A percentile compares a stretch with the other conserved stretches of the same genome.
phyloP scores from a whole-genome alignment of 1,284 basidiomycete genomes.

The Wolfiporia cocos region DNA sequence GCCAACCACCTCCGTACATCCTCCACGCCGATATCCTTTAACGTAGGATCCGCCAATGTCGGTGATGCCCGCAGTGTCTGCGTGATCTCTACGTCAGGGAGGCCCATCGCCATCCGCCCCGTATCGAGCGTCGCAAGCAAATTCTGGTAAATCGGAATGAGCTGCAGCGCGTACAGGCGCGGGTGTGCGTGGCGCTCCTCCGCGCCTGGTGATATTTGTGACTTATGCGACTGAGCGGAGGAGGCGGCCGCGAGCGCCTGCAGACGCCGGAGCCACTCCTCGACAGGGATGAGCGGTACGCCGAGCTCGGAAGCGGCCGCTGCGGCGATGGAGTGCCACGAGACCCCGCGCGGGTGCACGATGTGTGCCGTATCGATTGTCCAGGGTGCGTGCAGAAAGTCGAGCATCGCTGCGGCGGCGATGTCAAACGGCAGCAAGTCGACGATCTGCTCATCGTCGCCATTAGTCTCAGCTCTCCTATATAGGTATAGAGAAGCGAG shows the following conservation, averaged over 20 bases:
- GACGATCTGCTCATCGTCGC: conserved; percentile 10
- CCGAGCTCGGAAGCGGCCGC: conserved; percentile 13
- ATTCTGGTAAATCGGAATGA: background rate
- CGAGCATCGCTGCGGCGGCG: conserved; percentile 17
- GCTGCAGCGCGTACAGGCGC: background rate
- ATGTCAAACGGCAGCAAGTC: conserved; percentile 20
- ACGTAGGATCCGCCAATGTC: background rate
- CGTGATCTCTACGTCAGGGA: background rate
- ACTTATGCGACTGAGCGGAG: background rate
- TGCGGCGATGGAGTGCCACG: conserved; percentile 14
- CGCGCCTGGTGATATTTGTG: background rate
- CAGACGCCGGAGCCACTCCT: conserved; percentile 16
- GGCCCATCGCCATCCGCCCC: background rate
- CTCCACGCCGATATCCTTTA: background rate
- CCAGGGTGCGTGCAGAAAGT: conserved; percentile 16
- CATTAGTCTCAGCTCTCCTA: conserved; percentile 4
- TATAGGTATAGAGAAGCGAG: conserved; percentile 12
- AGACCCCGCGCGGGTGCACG: conserved; percentile 21
- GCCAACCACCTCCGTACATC: background rate
- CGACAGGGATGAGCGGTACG: conserved; percentile 17
- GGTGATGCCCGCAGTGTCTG: background rate
- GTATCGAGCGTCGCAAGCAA: background rate
- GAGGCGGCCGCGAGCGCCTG: conserved; percentile 8
- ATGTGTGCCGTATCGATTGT: conserved; percentile 21
- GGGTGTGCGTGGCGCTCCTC: background rate